Base-by-base conservation (phyloP, 441 rosid species). In the Erodium moschatum region DNA sequence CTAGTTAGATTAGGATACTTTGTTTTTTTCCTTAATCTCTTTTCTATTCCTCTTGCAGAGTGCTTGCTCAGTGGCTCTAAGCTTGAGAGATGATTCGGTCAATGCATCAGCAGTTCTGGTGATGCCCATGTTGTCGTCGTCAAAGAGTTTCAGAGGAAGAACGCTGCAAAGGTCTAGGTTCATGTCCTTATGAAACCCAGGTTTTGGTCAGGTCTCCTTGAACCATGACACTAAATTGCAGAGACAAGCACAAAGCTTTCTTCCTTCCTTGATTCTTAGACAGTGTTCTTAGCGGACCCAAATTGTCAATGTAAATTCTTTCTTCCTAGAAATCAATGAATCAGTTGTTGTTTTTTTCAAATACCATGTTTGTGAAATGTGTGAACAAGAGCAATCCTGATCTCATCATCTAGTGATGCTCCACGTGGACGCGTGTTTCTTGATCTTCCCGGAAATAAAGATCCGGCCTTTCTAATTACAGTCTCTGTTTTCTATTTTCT, bases 51-150 rank as follows among this genome's bases (percentile, higher is more conserved):
- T 50, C 20, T 77, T 78, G 87, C 87, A 93, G 98, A 76, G 76
- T 79, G 91, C 89, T 67, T 88, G 86, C 68, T 80, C 86, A 8
- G 69, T 87, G 6, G 83, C 91, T 2, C 81, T 90, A 33, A 93
- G 97, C 67, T 82, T 91, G n/a, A 90, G 90, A 0, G 98, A 91
- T 71, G 98, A 91, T 72, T 84, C 98, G 0, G 91, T 93, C 67
- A 91, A 86, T 18, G 97, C 98, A 69, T 93, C 98, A 1, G 97
- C 98, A 10, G 73, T 89, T 66, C 85, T 93, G 0, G 98, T 93
- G 66, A 93, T 93, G 96, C 97, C 97, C 15, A 93, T 93, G 97
- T 87, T 91, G 63, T 93, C 97, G 29, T 91, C 97, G 29, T 91
- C 98, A 9, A 93, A 85, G 86, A 86, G 96, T 38, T 93, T 93